A percentile compares a stretch with the other conserved stretches of the same genome.
These are phyloP conservation scores for Fusarium protoensiforme DNA, from an alignment of 2,329 filamentous ascomycete genomes.

Conservation along the genomic window DNA sequence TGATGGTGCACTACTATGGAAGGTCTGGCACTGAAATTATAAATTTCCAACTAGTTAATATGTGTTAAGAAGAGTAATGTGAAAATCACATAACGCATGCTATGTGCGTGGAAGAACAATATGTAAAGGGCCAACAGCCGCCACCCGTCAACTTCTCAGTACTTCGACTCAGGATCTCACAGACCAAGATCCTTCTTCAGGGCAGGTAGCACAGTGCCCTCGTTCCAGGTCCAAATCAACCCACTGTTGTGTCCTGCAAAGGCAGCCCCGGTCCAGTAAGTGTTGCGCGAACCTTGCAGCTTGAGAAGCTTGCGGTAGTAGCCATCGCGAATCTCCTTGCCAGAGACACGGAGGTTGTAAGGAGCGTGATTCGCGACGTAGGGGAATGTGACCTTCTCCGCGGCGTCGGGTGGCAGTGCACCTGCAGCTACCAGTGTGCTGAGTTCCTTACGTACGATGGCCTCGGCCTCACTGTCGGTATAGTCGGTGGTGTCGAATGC, in stretches of 20 bases:
- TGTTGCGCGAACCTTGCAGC: conserved; percentile 23
- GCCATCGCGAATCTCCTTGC: neutral
- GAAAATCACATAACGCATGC: neutral
- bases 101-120: neutral
- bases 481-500: conserved; percentile 13
- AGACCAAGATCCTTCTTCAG: conserved; percentile 31
- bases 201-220: conserved; percentile 22
- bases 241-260: conserved; percentile 38
- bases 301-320: conserved; percentile 25
- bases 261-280: conserved; percentile 35
- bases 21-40: neutral
- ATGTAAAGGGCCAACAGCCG: neutral
- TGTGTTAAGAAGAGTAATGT: neutral
- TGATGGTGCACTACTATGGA: neutral
- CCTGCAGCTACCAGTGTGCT: conserved; percentile 2
- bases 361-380: conserved; percentile 20
- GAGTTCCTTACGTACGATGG: conserved; percentile 18
- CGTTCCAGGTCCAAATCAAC: conserved; percentile 35
- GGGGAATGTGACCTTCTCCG: conserved; percentile 10
- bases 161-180: neutral
- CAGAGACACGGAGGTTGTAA: conserved; percentile 19
- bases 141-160: too few species aligned
- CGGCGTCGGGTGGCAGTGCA: neutral
- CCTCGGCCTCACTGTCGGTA: neutral
- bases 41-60: neutral